phyloP scores from a whole-genome alignment of 257 asterid species.

The Plectranthus barbatus region DNA sequence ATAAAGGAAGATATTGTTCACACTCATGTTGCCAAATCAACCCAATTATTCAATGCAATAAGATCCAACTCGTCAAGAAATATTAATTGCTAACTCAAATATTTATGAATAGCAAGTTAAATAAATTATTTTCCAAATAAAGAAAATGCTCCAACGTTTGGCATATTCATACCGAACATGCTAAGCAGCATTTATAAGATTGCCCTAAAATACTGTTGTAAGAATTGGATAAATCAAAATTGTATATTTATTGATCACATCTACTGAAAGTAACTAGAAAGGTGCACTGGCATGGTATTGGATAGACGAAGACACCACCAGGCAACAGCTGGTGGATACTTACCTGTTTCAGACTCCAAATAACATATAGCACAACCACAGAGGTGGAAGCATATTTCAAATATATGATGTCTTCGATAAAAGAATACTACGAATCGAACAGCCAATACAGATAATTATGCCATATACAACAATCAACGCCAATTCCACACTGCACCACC shows the following conservation, averaged over 20 bases:
- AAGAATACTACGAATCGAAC: background rate
- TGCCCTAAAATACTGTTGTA: background rate
- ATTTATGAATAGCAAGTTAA: background rate
- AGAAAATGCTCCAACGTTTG: background rate
- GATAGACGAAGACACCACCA: no score
- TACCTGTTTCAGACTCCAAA: background rate
- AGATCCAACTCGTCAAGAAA: background rate
- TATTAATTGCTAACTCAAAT: background rate
- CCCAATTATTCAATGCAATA: background rate
- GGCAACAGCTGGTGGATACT: background rate
- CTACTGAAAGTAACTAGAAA: no score
- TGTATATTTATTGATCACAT: background rate
- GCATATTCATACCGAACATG: background rate
- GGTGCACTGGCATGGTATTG: no score
- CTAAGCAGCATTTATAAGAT: background rate
- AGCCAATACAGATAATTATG: background rate
- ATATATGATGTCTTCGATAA: background rate
- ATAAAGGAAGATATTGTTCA: slow-evolving; percentile 4
- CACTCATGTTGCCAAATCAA: background rate
- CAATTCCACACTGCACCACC: background rate
- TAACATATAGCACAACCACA: background rate
- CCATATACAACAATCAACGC: background rate
- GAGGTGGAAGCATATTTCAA: background rate
- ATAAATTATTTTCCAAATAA: background rate
- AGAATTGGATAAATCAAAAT: background rate